Percentiles rank a stretch among this genome's conserved stretches.
Evolutionary conservation across 108 stramenopile genomes (phyloP).

Genomic region (Aureococcus anophagefferens): DNA sequence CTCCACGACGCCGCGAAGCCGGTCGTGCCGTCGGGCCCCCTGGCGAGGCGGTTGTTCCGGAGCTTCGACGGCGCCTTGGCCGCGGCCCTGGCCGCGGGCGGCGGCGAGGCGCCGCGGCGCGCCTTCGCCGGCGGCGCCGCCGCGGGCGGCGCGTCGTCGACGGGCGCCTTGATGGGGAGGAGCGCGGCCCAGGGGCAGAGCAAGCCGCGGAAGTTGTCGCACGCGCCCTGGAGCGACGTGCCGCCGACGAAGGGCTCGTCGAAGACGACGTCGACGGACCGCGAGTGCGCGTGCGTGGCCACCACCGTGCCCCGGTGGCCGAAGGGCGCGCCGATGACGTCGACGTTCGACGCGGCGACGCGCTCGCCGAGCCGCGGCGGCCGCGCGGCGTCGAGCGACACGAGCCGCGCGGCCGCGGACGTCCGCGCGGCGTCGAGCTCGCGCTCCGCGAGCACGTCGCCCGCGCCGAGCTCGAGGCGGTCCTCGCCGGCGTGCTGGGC

Average conservation of each 20-base stretch:
- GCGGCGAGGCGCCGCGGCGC: neutral
- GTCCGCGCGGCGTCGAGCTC: neutral
- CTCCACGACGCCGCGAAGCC: neutral
- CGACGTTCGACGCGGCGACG: constrained; percentile 64
- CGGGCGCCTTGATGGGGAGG: constrained; percentile 19
- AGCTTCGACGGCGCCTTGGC: neutral
- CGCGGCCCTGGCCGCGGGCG: neutral
- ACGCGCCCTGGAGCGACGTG: constrained; percentile 74
- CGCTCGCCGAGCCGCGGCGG: constrained; percentile 82
- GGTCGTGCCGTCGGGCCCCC: neutral
- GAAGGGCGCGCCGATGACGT: constrained; percentile 81
- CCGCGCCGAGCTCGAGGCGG: neutral
- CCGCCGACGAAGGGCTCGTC: constrained; percentile 97
- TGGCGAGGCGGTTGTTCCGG: neutral
- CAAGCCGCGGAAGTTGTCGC: constrained; percentile 85
- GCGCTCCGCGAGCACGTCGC: neutral
- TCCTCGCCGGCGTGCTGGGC: constrained; percentile 14
- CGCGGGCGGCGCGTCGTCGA: neutral
- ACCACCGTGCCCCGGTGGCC: constrained; percentile 92
- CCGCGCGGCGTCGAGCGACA: neutral
- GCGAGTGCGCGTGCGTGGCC: constrained; percentile 76
- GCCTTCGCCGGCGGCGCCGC: neutral
- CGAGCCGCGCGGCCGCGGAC: neutral
- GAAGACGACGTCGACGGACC: constrained; percentile 95
- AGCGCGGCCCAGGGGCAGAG: constrained; percentile 81